Base-by-base conservation (phyloP, 2,329 filamentous ascomycete genomes). In the Sporothrix luriei region DNA sequence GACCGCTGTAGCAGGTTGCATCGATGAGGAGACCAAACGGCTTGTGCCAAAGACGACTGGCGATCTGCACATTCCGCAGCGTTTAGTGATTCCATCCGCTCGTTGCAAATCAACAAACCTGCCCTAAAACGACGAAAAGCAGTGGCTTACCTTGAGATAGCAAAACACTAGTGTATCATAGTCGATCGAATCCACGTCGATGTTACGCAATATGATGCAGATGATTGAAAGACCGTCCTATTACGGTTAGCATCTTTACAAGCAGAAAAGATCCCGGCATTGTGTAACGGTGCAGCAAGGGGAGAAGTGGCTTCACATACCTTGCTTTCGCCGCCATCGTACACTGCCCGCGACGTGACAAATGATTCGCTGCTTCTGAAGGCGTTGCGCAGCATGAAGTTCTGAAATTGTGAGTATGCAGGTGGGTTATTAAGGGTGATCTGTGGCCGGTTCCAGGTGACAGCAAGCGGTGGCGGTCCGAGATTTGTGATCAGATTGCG, bases 321-420 rank as follows among this genome's bases (percentile, higher is more conserved):
- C 79, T 89, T 90, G 79, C 87, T 90, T 78, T 91, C 88, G 24
- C 89, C 89, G 46, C 89, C 89, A 75, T 91, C 89, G 75, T 91
- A 91, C 14, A 91, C 86, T 33, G 88, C 88, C 26, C 88, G 83
- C 29, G 86, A 85, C 2, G 87, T 88, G 26, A 89, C 78, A 70
- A 89, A 87, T 2, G 87, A 89, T 73, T 90, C 89, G 0, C 85
- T 87, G 73, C 86, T 87, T 49, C 86, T 84, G 73, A 89, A 88
- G 1, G 88, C 88, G 75, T 91, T 90, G 21, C 86, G 85, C 59
- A 91, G 82, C 89, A 91, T 91, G 74, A 91, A 91, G 73, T 90
- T 87, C 73, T 91, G 89, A 73, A 91, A 91, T 29, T 88, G 82
- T 2, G 88, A 90, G 76, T 91, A 91, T 7, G 85, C 80, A 0